Evolutionary conservation across 805 yeast genomes (phyloP).

Genomic region (Teunomyces funiuensis): DNA sequence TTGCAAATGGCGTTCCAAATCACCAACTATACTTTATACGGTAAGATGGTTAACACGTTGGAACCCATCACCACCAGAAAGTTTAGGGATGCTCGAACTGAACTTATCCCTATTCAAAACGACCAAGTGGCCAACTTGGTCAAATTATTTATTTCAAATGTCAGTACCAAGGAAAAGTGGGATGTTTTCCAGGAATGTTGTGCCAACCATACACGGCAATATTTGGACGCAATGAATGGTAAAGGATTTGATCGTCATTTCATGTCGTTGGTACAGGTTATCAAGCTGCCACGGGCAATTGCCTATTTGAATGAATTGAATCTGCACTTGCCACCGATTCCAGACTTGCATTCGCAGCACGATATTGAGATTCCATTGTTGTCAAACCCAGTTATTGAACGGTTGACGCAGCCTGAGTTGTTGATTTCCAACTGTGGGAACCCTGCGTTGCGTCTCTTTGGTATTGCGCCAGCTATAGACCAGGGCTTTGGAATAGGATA

Average conservation of each 20-base stretch:
- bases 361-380: conserved; percentile 28
- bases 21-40: conserved; percentile 55
- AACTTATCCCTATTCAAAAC: conserved; percentile 64
- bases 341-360: conserved; percentile 19
- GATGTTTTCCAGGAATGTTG: conserved; percentile 51
- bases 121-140: conserved; percentile 51
- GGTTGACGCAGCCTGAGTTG: conserved; percentile 36
- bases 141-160: conserved; percentile 62
- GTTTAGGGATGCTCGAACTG: conserved; percentile 69
- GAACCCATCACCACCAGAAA: conserved; percentile 67
- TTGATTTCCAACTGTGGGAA: conserved; percentile 81
- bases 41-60: conserved; percentile 47
- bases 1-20: conserved; percentile 54
- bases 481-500: conserved; percentile 95
- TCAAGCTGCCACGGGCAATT: conserved; percentile 42
- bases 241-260: conserved; percentile 73
- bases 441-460: conserved; percentile 82
- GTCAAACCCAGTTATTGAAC: conserved; percentile 33
- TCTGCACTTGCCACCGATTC: conserved; percentile 38
- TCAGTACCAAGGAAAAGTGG: conserved; percentile 49
- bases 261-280: conserved; percentile 58
- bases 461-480: conserved; percentile 87
- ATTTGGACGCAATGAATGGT: conserved; percentile 57
- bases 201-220: conserved; percentile 47
- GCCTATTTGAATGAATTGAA: conserved; percentile 43